phyloP scores from a whole-genome alignment of 306 rosid genomes.

The Glycyrrhiza uralensis region DNA sequence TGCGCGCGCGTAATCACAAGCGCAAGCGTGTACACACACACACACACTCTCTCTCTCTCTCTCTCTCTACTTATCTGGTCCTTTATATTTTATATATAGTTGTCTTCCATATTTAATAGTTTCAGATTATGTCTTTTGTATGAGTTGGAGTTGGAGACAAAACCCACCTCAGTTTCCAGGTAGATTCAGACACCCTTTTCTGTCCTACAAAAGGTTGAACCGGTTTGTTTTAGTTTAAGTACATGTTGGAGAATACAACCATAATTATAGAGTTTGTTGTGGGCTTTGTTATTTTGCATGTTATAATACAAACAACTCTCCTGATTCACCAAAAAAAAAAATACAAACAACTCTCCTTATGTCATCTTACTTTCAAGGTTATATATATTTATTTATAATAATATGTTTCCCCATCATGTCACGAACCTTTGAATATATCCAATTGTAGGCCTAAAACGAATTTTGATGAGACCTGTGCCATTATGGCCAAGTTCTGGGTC shows the following conservation, averaged over 20 bases:
- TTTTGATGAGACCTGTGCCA: too few relatives aligned
- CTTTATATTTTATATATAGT: neutral
- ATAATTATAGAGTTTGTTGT: slow-evolving; percentile 32
- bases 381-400: neutral
- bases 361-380: slow-evolving; percentile 9
- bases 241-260: slow-evolving; percentile 37
- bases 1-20: neutral
- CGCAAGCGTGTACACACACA: neutral
- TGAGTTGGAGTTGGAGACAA: slow-evolving; percentile 56
- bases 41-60: neutral
- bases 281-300: slow-evolving; percentile 22
- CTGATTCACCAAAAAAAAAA: too few relatives aligned
- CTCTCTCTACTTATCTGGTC: slow-evolving; percentile 14
- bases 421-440: neutral
- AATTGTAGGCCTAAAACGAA: too few relatives aligned
- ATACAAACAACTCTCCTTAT: slow-evolving; percentile 23
- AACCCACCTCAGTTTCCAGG: slow-evolving; percentile 84
- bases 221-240: slow-evolving; percentile 25
- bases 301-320: slow-evolving; percentile 27
- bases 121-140: slow-evolving; percentile 52
- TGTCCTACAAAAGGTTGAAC: slow-evolving; percentile 45
- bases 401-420: slow-evolving; percentile 1
- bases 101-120: slow-evolving; percentile 18
- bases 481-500: too few relatives aligned
- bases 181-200: slow-evolving; percentile 67